A percentile compares a stretch with the other conserved stretches of the same genome.
These are phyloP conservation scores for Penicillium janthinellum DNA, from an alignment of 2,329 filamentous ascomycete genomes.

Conservation along the genomic window DNA sequence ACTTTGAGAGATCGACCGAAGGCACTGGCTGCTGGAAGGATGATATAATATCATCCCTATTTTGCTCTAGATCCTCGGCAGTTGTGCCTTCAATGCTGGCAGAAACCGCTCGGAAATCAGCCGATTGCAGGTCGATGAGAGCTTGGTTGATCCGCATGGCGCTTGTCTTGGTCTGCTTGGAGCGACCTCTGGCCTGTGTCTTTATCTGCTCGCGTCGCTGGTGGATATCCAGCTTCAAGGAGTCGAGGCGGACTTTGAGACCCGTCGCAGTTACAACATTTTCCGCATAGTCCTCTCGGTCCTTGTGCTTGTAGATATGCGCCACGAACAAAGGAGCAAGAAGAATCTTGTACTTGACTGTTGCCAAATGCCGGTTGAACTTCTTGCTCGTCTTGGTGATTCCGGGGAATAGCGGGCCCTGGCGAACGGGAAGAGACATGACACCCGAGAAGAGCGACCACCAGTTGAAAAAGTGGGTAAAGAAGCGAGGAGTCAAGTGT, in stretches of 20 bases:
- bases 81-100: constrained; percentile 83
- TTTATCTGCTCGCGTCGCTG: constrained; percentile 91
- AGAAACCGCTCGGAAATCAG: constrained; percentile 90
- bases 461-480: constrained; percentile 98
- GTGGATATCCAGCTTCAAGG: constrained; percentile 95
- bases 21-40: constrained; percentile 56
- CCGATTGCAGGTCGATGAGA: constrained; percentile 86
- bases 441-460: constrained; percentile 95
- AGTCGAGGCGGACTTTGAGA: constrained; percentile 93
- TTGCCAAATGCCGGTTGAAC: constrained; percentile 94
- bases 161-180: constrained; percentile 77
- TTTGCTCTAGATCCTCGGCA: constrained; percentile 69
- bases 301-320: constrained; percentile 98
- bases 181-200: constrained; percentile 73
- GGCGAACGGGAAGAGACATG: constrained; percentile 90
- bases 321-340: constrained; percentile 91
- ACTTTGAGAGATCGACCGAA: constrained; percentile 72
- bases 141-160: constrained; percentile 96
- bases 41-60: constrained; percentile 60
- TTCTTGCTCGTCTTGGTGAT: constrained; percentile 98
- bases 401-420: constrained; percentile 87
- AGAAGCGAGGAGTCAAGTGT: constrained; percentile 91
- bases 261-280: constrained; percentile 85
- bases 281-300: constrained; percentile 80
- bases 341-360: constrained; percentile 95